phyloP scores from a whole-genome alignment of 352 stramenopile species.

The Phytophthora europaea region DNA sequence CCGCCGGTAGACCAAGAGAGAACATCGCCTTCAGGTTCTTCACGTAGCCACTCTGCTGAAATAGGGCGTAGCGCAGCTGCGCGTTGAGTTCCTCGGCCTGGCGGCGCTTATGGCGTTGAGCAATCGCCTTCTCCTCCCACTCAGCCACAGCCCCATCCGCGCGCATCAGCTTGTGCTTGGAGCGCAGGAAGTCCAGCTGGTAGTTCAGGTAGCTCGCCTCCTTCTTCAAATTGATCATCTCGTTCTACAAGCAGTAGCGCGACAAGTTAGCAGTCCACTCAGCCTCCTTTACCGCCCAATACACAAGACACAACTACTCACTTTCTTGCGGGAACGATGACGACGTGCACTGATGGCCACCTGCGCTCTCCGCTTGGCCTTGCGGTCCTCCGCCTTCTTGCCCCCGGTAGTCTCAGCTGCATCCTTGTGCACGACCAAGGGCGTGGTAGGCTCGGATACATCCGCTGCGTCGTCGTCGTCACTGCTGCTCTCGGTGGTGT shows the following conservation, averaged over 20 bases:
- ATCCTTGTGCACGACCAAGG: background rate
- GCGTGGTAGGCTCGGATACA: background rate
- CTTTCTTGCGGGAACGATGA: slow-evolving; percentile 69
- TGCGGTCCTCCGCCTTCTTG: slow-evolving; percentile 49
- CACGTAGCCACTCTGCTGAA: slow-evolving; percentile 62
- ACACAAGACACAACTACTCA: slow-evolving; percentile 2
- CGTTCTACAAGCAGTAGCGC: slow-evolving; percentile 30
- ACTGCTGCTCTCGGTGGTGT: slow-evolving; percentile 32
- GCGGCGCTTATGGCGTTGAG: slow-evolving; percentile 65
- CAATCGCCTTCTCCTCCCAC: slow-evolving; percentile 68
- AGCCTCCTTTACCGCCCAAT: background rate
- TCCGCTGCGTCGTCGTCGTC: slow-evolving; percentile 6
- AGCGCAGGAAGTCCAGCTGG: slow-evolving; percentile 57
- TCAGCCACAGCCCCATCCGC: slow-evolving; percentile 56
- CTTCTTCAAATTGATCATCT: slow-evolving; percentile 59
- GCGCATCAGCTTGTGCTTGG: slow-evolving; percentile 61
- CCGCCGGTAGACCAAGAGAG: slow-evolving; percentile 22
- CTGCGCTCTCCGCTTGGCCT: slow-evolving; percentile 56
- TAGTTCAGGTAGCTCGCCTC: slow-evolving; percentile 55
- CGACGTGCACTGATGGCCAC: slow-evolving; percentile 59
- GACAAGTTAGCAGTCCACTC: background rate
- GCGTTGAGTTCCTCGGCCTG: slow-evolving; percentile 65
- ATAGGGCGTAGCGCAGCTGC: slow-evolving; percentile 60
- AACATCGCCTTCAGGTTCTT: slow-evolving; percentile 46
- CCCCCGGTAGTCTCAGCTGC: background rate